These are phyloP conservation scores for Pholiota conissans DNA, from an alignment of 768 basidiomycete genomes.

Conservation along the genomic window DNA sequence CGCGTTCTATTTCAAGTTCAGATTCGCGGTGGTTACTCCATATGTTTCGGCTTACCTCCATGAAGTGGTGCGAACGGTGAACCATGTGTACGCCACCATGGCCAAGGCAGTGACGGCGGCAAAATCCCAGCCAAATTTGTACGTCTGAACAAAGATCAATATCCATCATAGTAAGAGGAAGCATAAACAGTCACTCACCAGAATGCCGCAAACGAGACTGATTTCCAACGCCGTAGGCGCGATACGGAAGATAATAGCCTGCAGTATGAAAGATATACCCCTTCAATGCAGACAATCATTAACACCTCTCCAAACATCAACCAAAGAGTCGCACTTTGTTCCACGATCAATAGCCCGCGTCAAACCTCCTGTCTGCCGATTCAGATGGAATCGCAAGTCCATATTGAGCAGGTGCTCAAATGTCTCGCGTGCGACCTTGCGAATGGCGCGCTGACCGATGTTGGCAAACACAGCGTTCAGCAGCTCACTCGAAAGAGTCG, in stretches of 20 bases:
- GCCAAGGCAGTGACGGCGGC: slow-evolving; percentile 86
- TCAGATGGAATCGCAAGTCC: slow-evolving; percentile 90
- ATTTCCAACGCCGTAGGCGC: slow-evolving; percentile 96
- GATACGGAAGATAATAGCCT: slow-evolving; percentile 92
- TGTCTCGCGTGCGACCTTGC: slow-evolving; percentile 93
- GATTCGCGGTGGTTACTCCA: neutral
- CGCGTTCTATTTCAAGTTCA: slow-evolving; percentile 57
- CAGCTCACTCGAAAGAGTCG: slow-evolving; percentile 88
- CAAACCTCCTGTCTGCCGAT: slow-evolving; percentile 92
- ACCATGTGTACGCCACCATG: slow-evolving; percentile 93
- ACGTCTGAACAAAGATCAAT: slow-evolving; percentile 57
- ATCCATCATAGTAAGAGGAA: neutral
- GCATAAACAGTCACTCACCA: slow-evolving; percentile 51
- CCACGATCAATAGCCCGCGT: slow-evolving; percentile 97
- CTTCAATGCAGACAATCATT: slow-evolving; percentile 35
- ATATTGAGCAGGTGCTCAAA: slow-evolving; percentile 92
- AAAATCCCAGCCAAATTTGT: slow-evolving; percentile 97
- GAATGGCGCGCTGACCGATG: slow-evolving; percentile 91
- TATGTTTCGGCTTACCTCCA: slow-evolving; percentile 67
- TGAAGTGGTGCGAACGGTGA: slow-evolving; percentile 92
- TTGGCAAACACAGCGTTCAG: slow-evolving; percentile 96
- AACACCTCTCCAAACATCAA: neutral
- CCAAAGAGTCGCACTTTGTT: slow-evolving; percentile 70
- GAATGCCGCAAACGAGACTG: slow-evolving; percentile 93
- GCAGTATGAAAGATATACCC: slow-evolving; percentile 94